Base-by-base conservation (phyloP, 768 basidiomycete genomes). In the Russula virescens region DNA sequence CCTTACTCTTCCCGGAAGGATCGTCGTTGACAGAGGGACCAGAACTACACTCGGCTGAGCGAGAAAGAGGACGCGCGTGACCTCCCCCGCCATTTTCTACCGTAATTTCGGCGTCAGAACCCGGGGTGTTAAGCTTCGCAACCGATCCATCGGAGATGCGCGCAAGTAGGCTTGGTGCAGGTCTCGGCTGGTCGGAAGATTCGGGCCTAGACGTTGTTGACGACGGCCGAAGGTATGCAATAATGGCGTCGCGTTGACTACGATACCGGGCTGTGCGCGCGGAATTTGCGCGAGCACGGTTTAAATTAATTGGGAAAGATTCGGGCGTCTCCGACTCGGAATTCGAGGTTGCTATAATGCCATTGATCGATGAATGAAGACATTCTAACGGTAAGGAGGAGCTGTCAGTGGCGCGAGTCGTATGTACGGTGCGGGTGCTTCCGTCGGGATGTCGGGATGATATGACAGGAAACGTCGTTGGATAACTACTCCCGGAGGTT, bases 191-290 rank as follows among this genome's bases (percentile, higher is more conserved):
- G 31, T 48, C 52, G 18, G 53, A 25, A 23, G 60, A 14, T 8
- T 25, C 38, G 10, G 13, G 46, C 46, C 49, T 60, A 58, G 63
- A 63, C 21, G 47, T 54, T 19, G 34, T 26, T 46, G 48, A 35
- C 6, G 55, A 45, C 8, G 68, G 60, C 13, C 67, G 65, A 53
- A 84, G 77, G 69, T 83, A 76, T 1, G 79, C 78, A 45, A 78
- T 79, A 4, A 84, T 76, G 16, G 81, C 78, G 58, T 81, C 77
- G 47, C 75, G 72, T 38, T 83, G 73, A 65, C 72, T 79, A 64
- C 75, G 77, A 63, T 76, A 72, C 60, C 78, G 78, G 46, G 73
- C 72, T 52, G 66, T 66, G 45, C 72, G 68, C 2, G 23, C 21
- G 31, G 53, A 58, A 34, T 42, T 61, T 43, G 62, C 10, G 23